Conservation (phyloP, 164 flowering plant genomes). For the Paratinospora sagittata region DNA sequence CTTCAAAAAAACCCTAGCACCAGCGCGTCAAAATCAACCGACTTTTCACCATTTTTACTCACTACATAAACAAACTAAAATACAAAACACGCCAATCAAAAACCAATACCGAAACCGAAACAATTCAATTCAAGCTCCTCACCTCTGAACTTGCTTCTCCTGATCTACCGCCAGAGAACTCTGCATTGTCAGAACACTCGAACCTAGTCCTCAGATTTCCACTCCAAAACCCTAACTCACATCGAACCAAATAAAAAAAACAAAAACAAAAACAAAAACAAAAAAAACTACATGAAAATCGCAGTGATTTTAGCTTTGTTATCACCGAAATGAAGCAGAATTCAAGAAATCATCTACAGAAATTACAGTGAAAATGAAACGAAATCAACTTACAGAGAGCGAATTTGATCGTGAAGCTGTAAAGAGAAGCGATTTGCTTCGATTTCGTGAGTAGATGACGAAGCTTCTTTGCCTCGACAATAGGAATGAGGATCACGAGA, state of each 20-base stretch:
- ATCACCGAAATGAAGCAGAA: not conserved
- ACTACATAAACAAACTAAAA: not conserved
- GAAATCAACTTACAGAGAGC: not conserved
- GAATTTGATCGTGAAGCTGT: not conserved
- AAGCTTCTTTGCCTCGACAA: not conserved
- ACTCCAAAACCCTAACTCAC: constrained; percentile 2
- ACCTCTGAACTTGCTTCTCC: constrained; percentile 17
- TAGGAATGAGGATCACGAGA: not conserved
- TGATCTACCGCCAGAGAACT: constrained; percentile 4
- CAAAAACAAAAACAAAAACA: not conserved
- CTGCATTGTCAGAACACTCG: constrained; percentile 9
- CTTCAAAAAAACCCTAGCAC: too few relatives aligned
- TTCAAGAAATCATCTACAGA: not conserved
- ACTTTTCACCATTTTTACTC: not conserved
- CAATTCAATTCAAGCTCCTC: not conserved
- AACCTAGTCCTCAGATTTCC: not conserved
- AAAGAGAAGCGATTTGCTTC: not conserved
- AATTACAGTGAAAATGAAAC: not conserved
- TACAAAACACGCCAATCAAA: not conserved
- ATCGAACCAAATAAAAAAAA: not conserved
- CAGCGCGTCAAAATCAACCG: too few relatives aligned
- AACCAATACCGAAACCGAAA: not conserved
- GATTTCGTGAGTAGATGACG: not conserved
- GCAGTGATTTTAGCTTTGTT: not conserved
- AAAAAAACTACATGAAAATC: not conserved